These are phyloP conservation scores for Friedmanniomyces simplex DNA, from an alignment of 495 filamentous ascomycete genomes.

Conservation along the genomic window DNA sequence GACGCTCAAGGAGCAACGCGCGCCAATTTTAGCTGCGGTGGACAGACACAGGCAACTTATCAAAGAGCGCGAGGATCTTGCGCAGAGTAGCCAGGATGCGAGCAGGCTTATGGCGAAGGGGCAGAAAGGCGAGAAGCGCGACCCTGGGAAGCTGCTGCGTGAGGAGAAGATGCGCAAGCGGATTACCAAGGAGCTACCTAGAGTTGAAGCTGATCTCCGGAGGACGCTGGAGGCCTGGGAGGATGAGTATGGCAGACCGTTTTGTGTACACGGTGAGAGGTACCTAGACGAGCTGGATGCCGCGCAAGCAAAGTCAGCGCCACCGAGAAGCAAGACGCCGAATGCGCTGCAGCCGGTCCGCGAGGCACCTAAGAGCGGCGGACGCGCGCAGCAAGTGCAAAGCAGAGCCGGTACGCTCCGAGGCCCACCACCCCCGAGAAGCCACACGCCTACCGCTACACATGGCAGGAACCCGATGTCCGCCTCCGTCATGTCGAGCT, in stretches of 20 bases:
- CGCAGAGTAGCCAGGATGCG: constrained; percentile 83
- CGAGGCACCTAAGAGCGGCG: constrained; percentile 19
- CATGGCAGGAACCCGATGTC: constrained; percentile 48
- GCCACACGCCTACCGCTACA: constrained; percentile 51
- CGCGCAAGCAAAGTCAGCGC: constrained; percentile 49
- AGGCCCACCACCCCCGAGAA: constrained; percentile 30
- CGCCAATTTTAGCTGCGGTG: constrained; percentile 68
- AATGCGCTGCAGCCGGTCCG: constrained; percentile 31
- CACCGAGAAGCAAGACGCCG: constrained; percentile 70
- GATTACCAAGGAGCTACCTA: constrained; percentile 89
- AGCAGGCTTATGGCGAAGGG: constrained; percentile 83
- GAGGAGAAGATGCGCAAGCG: constrained; percentile 98
- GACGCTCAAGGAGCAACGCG: constrained; percentile 73
- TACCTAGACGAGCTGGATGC: constrained; percentile 72
- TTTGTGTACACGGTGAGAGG: constrained; percentile 80
- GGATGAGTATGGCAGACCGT: constrained; percentile 84
- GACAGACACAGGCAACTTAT: constrained; percentile 76
- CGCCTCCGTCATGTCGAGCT: constrained; percentile 26
- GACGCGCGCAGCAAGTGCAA: constrained; percentile 1
- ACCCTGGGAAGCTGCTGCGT: constrained; percentile 85
- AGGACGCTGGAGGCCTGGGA: constrained; percentile 81
- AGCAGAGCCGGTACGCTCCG: constrained; percentile 21
- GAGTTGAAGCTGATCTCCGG: constrained; percentile 70
- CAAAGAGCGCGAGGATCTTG: constrained; percentile 76
- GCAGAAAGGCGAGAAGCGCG: constrained; percentile 78